Evolutionary conservation across 305 asterid genomes (phyloP).

Genomic region (Ajuga reptans): DNA sequence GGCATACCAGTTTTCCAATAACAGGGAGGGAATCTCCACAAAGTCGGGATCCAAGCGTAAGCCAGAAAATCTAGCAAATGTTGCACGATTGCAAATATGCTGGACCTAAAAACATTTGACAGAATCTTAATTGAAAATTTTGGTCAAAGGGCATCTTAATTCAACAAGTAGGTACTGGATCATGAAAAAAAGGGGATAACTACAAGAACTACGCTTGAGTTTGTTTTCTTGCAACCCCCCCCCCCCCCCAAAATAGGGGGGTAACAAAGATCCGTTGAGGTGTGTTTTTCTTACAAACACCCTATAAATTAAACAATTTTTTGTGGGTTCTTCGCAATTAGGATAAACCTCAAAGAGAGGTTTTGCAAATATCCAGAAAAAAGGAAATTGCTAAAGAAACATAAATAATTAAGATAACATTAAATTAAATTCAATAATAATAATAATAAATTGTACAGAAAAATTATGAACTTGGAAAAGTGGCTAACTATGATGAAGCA

Average conservation of each 20-base stretch:
- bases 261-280: too few species aligned
- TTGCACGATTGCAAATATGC: constrained; percentile 75
- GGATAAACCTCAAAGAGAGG: not conserved
- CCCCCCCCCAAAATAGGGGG: too few species aligned
- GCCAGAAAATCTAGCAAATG: constrained; percentile 83
- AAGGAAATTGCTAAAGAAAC: too few species aligned
- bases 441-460: too few species aligned
- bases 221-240: too few species aligned
- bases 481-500: not conserved
- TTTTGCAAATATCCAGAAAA: not conserved
- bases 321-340: not conserved
- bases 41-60: constrained; percentile 90
- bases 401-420: too few species aligned
- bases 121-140: not conserved
- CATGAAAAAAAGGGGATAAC: too few species aligned
- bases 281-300: too few species aligned
- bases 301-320: not conserved
- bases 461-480: not conserved
- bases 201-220: too few species aligned
- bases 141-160: not conserved
- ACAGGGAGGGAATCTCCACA: constrained; percentile 78
- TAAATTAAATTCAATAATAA: too few species aligned
- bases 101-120: constrained; percentile 53
- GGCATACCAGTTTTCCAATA: constrained; percentile 77
- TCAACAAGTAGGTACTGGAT: not conserved